phyloP scores from a whole-genome alignment of 2,329 filamentous ascomycete genomes.

The Fulvia fulva region DNA sequence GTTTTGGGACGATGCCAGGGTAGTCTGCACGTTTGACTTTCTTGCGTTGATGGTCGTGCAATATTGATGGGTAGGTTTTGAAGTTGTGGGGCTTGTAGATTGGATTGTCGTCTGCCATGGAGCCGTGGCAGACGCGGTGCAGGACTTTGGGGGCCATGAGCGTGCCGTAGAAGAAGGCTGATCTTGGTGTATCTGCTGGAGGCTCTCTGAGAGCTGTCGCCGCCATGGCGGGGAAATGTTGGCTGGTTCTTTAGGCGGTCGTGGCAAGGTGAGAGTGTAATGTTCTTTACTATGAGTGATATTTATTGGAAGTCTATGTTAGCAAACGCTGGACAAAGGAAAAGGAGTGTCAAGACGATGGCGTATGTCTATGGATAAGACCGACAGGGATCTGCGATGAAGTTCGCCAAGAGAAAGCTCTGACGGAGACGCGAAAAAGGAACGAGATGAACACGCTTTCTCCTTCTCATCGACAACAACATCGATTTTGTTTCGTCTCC shows the following conservation, averaged over 20 bases:
- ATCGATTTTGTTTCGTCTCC: no score
- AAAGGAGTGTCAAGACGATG: no score
- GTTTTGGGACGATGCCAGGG: constrained; percentile 63
- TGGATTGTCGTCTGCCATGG: constrained; percentile 47
- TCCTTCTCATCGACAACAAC: no score
- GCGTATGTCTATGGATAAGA: no score
- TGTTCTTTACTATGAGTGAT: background rate
- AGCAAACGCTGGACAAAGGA: no score
- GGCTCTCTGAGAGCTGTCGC: background rate
- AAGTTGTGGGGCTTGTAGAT: constrained; percentile 48
- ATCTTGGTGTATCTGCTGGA: constrained; percentile 31
- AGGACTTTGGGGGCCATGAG: constrained; percentile 86
- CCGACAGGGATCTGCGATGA: no score
- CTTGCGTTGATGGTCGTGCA: constrained; percentile 67
- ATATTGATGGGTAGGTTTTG: constrained; percentile 68
- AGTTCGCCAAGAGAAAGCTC: no score
- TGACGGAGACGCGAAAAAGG: no score
- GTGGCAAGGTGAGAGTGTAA: background rate
- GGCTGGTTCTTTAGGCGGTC: no score
- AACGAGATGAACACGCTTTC: no score
- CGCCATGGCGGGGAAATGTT: background rate
- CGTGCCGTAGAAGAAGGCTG: constrained; percentile 64
- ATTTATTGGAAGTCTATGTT: no score
- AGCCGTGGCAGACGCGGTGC: constrained; percentile 74
- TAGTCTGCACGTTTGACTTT: constrained; percentile 71